Evolutionary conservation across 495 filamentous ascomycete genomes (phyloP).

Genomic region (Xylaria longipes): DNA sequence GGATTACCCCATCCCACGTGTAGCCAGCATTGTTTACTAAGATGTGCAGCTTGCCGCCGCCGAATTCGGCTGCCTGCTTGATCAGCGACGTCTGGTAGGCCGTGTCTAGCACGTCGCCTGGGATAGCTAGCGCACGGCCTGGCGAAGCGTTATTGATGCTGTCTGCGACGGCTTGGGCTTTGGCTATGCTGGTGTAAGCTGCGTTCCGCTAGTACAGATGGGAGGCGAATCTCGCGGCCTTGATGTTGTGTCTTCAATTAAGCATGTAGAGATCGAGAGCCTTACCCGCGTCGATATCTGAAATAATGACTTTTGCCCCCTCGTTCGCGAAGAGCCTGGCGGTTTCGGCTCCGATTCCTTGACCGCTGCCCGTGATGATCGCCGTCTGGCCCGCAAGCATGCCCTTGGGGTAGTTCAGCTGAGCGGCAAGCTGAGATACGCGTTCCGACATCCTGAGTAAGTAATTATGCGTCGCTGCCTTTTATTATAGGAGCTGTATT

Average conservation of each 20-base stretch:
- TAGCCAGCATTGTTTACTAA: slow-evolving; percentile 88
- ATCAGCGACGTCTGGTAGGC: slow-evolving; percentile 72
- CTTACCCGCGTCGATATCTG: slow-evolving; percentile 78
- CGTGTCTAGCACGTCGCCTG: slow-evolving; percentile 74
- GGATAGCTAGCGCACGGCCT: slow-evolving; percentile 70
- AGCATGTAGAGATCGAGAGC: not conserved
- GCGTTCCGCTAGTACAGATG: slow-evolving; percentile 4
- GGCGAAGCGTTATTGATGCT: slow-evolving; percentile 67
- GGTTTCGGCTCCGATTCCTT: slow-evolving; percentile 87
- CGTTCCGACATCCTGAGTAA: slow-evolving; percentile 57
- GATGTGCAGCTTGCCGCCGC: slow-evolving; percentile 84
- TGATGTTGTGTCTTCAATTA: not conserved
- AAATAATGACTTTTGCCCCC: slow-evolving; percentile 80
- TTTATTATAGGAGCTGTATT: not conserved
- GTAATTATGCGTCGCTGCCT: not conserved
- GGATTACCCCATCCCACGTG: slow-evolving; percentile 90
- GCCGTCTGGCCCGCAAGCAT: slow-evolving; percentile 80
- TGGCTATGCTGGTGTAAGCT: slow-evolving; percentile 50
- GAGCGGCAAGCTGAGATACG: slow-evolving; percentile 70
- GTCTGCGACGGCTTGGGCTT: slow-evolving; percentile 66
- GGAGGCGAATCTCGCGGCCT: not conserved
- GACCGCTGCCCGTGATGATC: slow-evolving; percentile 86
- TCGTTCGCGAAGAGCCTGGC: slow-evolving; percentile 84
- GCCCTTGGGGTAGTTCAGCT: slow-evolving; percentile 81
- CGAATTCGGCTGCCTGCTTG: slow-evolving; percentile 77